A percentile compares a stretch with the other conserved stretches of the same genome.
phyloP scores from a whole-genome alignment of 2,329 filamentous ascomycete species.

The Fusarium sp. region DNA sequence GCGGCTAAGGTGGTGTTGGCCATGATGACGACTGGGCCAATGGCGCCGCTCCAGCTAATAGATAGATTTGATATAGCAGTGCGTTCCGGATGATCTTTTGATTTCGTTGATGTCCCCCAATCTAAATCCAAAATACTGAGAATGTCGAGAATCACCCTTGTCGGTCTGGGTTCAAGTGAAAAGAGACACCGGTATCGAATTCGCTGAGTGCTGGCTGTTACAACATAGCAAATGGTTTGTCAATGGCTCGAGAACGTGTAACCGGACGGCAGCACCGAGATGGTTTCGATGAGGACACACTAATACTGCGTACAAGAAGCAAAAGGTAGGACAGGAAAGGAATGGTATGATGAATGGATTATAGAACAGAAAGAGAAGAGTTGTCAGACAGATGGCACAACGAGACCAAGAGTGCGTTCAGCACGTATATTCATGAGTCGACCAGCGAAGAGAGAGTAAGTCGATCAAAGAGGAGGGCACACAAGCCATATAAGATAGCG shows the following conservation, averaged over 20 bases:
- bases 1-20: constrained; percentile 56
- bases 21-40: constrained; percentile 41
- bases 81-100: neutral
- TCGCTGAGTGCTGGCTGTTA: constrained; percentile 3
- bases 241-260: constrained; percentile 15
- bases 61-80: constrained; percentile 23
- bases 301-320: constrained; percentile 10
- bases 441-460: constrained; percentile 23
- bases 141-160: constrained; percentile 1
- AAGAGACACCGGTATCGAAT: constrained; percentile 1
- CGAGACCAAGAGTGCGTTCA: constrained; percentile 22
- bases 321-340: constrained; percentile 17
- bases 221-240: constrained; percentile 15
- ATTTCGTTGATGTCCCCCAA: neutral
- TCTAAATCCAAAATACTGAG: constrained; percentile 3
- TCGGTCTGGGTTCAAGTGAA: constrained; percentile 6
- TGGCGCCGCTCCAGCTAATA: neutral
- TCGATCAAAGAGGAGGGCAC: constrained; percentile 45
- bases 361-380: constrained; percentile 34
- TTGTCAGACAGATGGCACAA: constrained; percentile 21
- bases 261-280: constrained; percentile 17
- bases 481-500: constrained; percentile 50
- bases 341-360: constrained; percentile 5
- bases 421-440: constrained; percentile 34
- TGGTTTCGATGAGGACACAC: constrained; percentile 22